These are phyloP conservation scores for Trichosporon sp. DNA, from an alignment of 1,284 basidiomycete genomes.

Conservation along the genomic window DNA sequence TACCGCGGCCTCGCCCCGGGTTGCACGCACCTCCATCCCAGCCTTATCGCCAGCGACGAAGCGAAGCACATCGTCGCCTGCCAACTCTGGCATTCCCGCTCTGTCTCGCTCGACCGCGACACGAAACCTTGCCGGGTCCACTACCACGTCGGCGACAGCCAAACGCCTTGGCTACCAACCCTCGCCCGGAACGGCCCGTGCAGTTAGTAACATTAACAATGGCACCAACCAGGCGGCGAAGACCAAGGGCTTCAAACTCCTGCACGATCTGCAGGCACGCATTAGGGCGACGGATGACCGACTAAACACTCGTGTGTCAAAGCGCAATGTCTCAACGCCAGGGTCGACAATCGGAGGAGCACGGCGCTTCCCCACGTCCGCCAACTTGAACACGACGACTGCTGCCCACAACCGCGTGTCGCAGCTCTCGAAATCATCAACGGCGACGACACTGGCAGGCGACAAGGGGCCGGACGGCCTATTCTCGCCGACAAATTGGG, in stretches of 20 bases:
- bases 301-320: slow-evolving; percentile 41
- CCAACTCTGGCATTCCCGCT: slow-evolving; percentile 41
- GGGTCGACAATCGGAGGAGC: slow-evolving; percentile 30
- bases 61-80: slow-evolving; percentile 28
- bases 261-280: slow-evolving; percentile 49
- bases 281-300: slow-evolving; percentile 51
- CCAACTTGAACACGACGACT: background rate
- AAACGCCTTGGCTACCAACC: slow-evolving; percentile 19
- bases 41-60: slow-evolving; percentile 21
- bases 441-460: background rate
- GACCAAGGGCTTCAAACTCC: slow-evolving; percentile 45
- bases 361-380: background rate
- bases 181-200: slow-evolving; percentile 28
- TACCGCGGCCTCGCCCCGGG: slow-evolving; percentile 16
- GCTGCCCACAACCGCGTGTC: slow-evolving; percentile 21
- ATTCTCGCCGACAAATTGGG: slow-evolving; percentile 50
- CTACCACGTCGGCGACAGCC: slow-evolving; percentile 17
- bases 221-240: slow-evolving; percentile 38
- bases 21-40: slow-evolving; percentile 19
- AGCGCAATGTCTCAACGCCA: slow-evolving; percentile 56
- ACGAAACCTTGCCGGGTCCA: slow-evolving; percentile 41
- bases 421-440: slow-evolving; percentile 20
- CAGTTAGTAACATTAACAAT: slow-evolving; percentile 23
- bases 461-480: slow-evolving; percentile 27
- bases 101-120: slow-evolving; percentile 48